Evolutionary conservation across 495 filamentous ascomycete species (phyloP), one percentile per base, ranked within the genome.

Genomic region (Neurospora sublineolata): DNA sequence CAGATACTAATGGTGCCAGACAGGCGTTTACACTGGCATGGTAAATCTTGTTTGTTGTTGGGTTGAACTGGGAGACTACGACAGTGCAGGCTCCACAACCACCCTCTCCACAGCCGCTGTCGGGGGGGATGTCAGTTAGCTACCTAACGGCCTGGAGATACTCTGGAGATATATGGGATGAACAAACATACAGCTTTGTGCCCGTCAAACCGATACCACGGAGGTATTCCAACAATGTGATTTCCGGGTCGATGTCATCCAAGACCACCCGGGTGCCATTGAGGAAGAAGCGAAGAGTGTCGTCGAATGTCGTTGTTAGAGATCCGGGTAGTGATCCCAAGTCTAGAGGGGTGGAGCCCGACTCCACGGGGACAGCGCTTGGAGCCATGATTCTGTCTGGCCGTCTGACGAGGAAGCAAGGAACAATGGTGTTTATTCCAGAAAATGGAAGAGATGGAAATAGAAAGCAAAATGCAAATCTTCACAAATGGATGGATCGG

Each of bases 71-170:
- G 18, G 92, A 95, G 33, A 99, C 86, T 38, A 98, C 95, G 71
- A 99, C 94, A 30, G 95, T 99, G 78, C 95, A 99, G 77, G 95
- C 95, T 71, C 95, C 95, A 78, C 95, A 99, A 1, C 95, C 95
- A 73, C 95, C 95, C 84, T 99, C 95, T 27, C 92, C 93, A 81
- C 95, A 99, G 52, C 91, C 91, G 46, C 93, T 86, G 79, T 88
- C 87, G 30, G 42, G 42, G 27, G 67, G n/a, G 40, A 27, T 75
- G 77, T 77, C 64, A 77, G 69, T n/a, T 72, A 67, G 69, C 20
- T 72, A 67, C 3, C 69, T 75, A 68, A 52, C 44, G n/a, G 9
- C 44, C 9, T 44, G 75, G 41, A 60, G 71, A 9, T 74, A 76
- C n/a, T n/a, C n/a, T n/a, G n/a, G n/a, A n/a, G n/a, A n/a, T 30